A percentile compares a stretch with the other conserved stretches of the same genome.
Conservation (phyloP, 2,329 filamentous ascomycete genomes). For the Cladosporium sphaerospermum region DNA sequence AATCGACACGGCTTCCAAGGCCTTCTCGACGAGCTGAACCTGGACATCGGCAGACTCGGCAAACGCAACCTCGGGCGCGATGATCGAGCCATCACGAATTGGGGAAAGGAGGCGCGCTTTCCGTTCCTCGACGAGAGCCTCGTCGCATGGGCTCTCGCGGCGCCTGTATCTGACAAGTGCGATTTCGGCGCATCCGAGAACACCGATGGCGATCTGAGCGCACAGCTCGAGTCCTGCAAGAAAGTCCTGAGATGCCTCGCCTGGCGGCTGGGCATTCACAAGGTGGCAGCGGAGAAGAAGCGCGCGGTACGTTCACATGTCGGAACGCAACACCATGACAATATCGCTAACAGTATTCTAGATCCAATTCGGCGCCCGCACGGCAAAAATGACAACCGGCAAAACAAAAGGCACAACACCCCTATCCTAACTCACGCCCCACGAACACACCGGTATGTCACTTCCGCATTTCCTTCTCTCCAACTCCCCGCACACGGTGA, state of each 20-base stretch:
- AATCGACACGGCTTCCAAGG: conserved; percentile 60
- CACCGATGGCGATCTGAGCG: conserved; percentile 20
- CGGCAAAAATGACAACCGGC: conserved; percentile 44
- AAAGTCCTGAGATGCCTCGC: conserved; percentile 72
- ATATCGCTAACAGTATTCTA: conserved; percentile 16
- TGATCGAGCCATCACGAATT: conserved; percentile 83
- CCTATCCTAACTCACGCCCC: conserved; percentile 19
- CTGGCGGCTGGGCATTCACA: conserved; percentile 62
- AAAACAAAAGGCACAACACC: conserved; percentile 43
- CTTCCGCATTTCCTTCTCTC: background rate
- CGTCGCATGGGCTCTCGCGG: conserved; percentile 69
- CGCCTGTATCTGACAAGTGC: conserved; percentile 78
- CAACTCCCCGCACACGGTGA: background rate
- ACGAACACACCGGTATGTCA: too few species aligned
- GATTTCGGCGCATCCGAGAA: conserved; percentile 54
- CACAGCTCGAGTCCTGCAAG: conserved; percentile 68
- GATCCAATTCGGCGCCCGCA: conserved; percentile 41
- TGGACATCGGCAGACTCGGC: conserved; percentile 80
- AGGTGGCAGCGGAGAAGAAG: conserved; percentile 82
- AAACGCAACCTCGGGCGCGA: conserved; percentile 94
- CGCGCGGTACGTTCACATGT: conserved; percentile 58
- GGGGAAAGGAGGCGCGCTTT: conserved; percentile 82
- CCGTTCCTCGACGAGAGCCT: conserved; percentile 85
- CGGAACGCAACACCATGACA: background rate
- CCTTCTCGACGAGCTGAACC: conserved; percentile 71